Percentiles rank a stretch among this genome's conserved stretches.
phyloP scores from a whole-genome alignment of 208 protist species.

The Strigomonas culicis region DNA sequence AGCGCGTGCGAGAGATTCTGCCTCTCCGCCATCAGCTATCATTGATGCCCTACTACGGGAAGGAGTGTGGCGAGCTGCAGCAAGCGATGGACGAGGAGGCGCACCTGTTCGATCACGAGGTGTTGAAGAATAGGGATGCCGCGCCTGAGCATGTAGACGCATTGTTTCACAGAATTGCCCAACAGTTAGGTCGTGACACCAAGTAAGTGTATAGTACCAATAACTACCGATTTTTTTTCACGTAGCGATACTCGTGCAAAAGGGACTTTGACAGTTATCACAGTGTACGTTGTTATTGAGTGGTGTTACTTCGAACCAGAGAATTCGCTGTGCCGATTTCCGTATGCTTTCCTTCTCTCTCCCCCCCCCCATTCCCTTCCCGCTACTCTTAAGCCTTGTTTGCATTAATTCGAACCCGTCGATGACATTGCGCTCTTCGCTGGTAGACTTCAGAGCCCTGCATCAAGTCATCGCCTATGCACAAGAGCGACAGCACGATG shows the following conservation, averaged over 20 bases:
- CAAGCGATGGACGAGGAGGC: slow-evolving; percentile 83
- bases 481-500: slow-evolving; percentile 23
- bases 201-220: no score
- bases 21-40: slow-evolving; percentile 37
- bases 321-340: background rate
- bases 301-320: no score
- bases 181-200: background rate
- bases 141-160: slow-evolving; percentile 11
- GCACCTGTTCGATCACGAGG: slow-evolving; percentile 40
- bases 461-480: slow-evolving; percentile 62
- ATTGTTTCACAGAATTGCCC: slow-evolving; percentile 9
- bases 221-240: background rate
- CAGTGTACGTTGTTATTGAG: no score
- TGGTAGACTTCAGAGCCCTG: slow-evolving; percentile 60
- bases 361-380: background rate
- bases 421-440: slow-evolving; percentile 15
- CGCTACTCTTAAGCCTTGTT: background rate
- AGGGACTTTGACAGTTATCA: background rate
- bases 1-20: slow-evolving; percentile 46
- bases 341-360: slow-evolving; percentile 3
- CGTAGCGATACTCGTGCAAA: background rate
- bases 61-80: slow-evolving; percentile 58
- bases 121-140: slow-evolving; percentile 8
- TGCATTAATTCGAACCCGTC: background rate
- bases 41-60: slow-evolving; percentile 48